Evolutionary conservation across 768 basidiomycete species (phyloP), one percentile per base, ranked within the genome.

Genomic region (Calocybe cyanea): DNA sequence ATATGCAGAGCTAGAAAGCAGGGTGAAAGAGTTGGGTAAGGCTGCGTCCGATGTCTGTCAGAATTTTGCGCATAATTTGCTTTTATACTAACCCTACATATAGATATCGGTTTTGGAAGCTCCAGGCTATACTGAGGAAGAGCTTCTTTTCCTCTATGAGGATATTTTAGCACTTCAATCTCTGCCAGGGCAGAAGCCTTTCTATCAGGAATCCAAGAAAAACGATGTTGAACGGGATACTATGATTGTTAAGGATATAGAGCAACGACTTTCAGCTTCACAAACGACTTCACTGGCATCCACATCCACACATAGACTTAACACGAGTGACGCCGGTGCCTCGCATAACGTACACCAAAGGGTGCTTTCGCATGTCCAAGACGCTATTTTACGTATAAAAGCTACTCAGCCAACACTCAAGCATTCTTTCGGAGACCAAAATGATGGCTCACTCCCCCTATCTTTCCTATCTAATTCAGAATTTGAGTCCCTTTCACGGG

Each of bases 401-500:
- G 53, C 56, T 13, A 58, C 61, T 2, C 58, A 59, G 34, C 52
- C 52, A n/a, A 39, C 47, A 3, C 34, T 53, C n/a, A 48, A 47
- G n/a, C 40, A 34, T 40, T 43, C 54, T 15, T 31, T 52, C 45
- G 30, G 40, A 38, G 35, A 15, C 2, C 32, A 54, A 45, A 35
- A 52, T n/a, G 48, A 60, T 35, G 17, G 34, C 8, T 40, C 45
- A 19, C 52, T 80, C 15, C 72, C 76, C 14, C 55, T 78, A 2
- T 66, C 70, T 13, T 44, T 82, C 8, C 57, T 86, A 15, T 73
- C 81, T 0, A 38, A 63, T 14, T 50, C 61, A 8, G 83, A 88
- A 57, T 81, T 77, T 64, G 64, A 73, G 34, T 74, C 78, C 1
- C 62, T 86, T 4, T 63, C 85, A 2, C 68, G 80, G 13, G 55